These are phyloP conservation scores for Botrytis fragariae DNA, from an alignment of 2,329 filamentous ascomycete species.

Conservation along the genomic window DNA sequence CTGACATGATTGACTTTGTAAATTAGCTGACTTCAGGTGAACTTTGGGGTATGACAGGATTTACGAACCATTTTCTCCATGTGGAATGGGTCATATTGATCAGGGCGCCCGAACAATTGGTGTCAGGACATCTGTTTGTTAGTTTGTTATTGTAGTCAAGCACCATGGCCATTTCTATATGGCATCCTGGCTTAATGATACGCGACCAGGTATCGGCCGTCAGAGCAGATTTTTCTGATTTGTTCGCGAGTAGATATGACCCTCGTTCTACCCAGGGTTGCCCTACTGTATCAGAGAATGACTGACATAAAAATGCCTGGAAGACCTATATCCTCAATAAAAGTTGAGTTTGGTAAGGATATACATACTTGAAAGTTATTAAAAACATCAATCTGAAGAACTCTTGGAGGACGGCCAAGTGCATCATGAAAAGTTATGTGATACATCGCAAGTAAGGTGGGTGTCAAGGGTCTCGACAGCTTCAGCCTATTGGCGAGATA, in stretches of 20 bases:
- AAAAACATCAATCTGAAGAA: neutral
- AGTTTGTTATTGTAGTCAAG: neutral
- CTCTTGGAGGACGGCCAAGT: neutral
- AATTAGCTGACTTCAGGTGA: neutral
- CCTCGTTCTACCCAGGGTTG: neutral
- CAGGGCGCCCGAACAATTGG: neutral
- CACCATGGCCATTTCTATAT: neutral
- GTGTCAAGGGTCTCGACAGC: neutral
- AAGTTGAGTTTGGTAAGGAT: rapidly evolving
- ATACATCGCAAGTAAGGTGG: neutral
- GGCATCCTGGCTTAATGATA: neutral
- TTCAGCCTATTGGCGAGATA: neutral
- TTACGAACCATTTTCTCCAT: neutral
- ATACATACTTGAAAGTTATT: neutral
- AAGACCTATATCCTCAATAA: neutral
- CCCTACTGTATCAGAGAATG: neutral
- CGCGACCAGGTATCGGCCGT: neutral
- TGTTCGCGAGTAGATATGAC: neutral
- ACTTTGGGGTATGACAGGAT: neutral
- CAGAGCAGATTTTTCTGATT: neutral
- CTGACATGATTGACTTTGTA: neutral
- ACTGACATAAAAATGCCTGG: neutral
- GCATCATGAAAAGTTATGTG: conserved; percentile 1
- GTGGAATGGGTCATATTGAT: neutral
- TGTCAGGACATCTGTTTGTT: neutral